phyloP scores from a whole-genome alignment of 257 asterid species.

The Vinca minor region DNA sequence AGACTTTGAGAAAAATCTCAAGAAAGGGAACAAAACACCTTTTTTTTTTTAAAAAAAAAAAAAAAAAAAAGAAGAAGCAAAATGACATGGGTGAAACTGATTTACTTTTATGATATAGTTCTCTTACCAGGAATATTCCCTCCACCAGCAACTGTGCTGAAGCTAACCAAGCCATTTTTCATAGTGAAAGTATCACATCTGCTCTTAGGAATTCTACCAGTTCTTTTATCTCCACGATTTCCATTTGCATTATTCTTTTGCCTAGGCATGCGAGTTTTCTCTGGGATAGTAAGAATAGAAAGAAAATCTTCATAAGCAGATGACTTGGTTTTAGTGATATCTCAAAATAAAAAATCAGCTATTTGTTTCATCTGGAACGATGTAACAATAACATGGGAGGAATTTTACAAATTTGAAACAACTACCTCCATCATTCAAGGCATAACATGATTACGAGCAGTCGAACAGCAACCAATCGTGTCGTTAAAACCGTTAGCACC shows the following conservation, averaged over 20 bases:
- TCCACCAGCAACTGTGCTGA: constrained; percentile 66
- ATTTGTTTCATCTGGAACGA: background rate
- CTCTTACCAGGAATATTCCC: constrained; percentile 66
- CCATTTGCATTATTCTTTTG: constrained; percentile 47
- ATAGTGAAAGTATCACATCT: constrained; percentile 57
- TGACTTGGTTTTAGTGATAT: background rate
- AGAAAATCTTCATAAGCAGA: background rate
- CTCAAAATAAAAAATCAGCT: background rate
- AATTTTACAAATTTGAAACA: background rate
- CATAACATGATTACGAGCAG: no score
- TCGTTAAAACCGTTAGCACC: no score
- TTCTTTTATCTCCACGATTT: constrained; percentile 81
- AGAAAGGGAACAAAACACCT: no score
- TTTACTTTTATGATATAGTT: background rate
- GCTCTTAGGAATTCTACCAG: constrained; percentile 50
- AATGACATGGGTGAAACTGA: no score
- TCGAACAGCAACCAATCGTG: no score
- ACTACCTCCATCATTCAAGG: no score
- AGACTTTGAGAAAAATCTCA: no score
- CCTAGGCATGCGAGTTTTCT: constrained; percentile 48
- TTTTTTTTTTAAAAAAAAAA: no score
- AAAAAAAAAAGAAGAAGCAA: no score
- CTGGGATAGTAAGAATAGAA: constrained; percentile 30
- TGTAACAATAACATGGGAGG: background rate
- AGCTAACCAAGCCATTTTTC: constrained; percentile 75